A percentile compares a stretch with the other conserved stretches of the same genome.
Evolutionary conservation across 805 yeast genomes (phyloP).

Genomic region (Pichia nanzhaoensis): DNA sequence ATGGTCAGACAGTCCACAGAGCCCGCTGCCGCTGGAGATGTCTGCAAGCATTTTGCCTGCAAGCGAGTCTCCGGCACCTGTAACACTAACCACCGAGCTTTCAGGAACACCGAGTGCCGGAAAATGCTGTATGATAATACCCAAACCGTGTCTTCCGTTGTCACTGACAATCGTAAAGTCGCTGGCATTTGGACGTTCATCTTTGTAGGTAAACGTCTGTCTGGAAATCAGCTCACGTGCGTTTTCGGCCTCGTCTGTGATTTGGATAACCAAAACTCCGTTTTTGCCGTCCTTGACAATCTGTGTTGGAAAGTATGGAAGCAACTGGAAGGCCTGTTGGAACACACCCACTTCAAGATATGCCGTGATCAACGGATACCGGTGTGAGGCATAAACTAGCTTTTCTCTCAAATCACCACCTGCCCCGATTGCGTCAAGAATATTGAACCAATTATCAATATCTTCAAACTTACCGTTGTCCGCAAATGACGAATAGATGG

Average conservation of each 20-base stretch:
- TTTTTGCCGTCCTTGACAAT: conserved; percentile 59
- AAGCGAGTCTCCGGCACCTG: conserved; percentile 86
- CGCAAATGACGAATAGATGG: conserved; percentile 46
- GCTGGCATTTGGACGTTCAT: not conserved
- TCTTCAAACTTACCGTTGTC: conserved; percentile 39
- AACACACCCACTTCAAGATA: conserved; percentile 40
- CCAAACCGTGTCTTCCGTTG: conserved; percentile 31
- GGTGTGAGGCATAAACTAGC: conserved; percentile 31
- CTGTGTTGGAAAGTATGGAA: conserved; percentile 66
- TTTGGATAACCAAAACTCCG: conserved; percentile 49
- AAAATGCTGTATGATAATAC: conserved; percentile 60
- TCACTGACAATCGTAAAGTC: conserved; percentile 18
- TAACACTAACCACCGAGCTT: conserved; percentile 49
- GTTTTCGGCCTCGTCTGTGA: conserved; percentile 28
- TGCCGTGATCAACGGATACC: conserved; percentile 22
- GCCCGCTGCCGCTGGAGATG: conserved; percentile 20
- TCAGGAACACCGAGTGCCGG: conserved; percentile 30
- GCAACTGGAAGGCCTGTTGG: conserved; percentile 63
- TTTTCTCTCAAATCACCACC: conserved; percentile 40
- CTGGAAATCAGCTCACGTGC: conserved; percentile 1
- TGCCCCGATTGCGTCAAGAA: conserved; percentile 53
- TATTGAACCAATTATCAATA: conserved; percentile 65
- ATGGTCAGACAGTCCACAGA: not conserved
- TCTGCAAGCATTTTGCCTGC: conserved; percentile 55
- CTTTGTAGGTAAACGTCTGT: not conserved